Base-by-base conservation (phyloP, 2,329 filamentous ascomycete genomes). In the Magnaporthiopsis poae region DNA sequence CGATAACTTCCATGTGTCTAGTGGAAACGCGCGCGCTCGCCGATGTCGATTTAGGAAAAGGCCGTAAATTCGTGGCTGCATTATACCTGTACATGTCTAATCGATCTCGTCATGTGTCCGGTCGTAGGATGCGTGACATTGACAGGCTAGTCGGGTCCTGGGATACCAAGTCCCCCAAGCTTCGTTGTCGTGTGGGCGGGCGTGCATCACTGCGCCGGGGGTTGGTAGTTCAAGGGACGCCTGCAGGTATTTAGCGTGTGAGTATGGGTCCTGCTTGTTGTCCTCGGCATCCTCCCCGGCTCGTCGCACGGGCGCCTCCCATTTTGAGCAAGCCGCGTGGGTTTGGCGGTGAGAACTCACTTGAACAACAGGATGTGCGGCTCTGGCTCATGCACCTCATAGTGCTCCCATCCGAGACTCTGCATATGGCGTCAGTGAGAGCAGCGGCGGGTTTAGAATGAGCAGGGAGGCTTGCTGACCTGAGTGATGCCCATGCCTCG, bases 361-460 rank as follows among this genome's bases (percentile, higher is more conserved):
- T 99, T 99, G 86, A 99, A 99, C 39, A 99, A 86, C 66, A 99
- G 85, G 74, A 99, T 99, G 78, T 99, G 95, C 70, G 95, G 95
- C 80, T 99, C 95, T 61, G 95, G 95, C 78, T 98, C 95, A 78
- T 99, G 95, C 66, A 99, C 95, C 79, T 99, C 95, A 77, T 99
- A 99, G 78, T 99, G 95, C 77, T 98, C 94, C 95, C 95, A 99
- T 67, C 95, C 95, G 74, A 99, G 82, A 82, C 94, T 98, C 93
- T 98, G 75, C 64, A 61, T n/a, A 15, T 2, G 4, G 35, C 15
- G 60, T 66, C 31, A 66, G 65, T 33, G 3, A 52, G 35, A 12
- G 46, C 7, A 62, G 9, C 59, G 60, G 11, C 8, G 29, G 5
- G 29, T 35, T 27, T 27, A 5, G 5, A 18, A 8, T 15, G 33